Base-by-base conservation (phyloP, 2,329 filamentous ascomycete genomes). In the Coccinonectria pachysandricola region DNA sequence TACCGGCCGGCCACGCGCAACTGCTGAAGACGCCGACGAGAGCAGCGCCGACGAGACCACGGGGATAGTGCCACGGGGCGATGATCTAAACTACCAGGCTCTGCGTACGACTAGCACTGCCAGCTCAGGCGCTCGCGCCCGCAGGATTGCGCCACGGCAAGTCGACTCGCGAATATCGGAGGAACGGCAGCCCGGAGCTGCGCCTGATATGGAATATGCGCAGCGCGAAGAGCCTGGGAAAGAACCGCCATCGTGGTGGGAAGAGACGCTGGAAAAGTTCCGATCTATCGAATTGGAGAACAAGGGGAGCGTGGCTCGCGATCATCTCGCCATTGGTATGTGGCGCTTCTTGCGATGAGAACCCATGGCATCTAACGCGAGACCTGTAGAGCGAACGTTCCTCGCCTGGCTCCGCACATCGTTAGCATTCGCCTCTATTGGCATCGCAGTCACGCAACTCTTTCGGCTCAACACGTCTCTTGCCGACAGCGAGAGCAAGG, bases 351-450 rank as follows among this genome's bases (percentile, higher is more conserved):
- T n/a, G n/a, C n/a, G n/a, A n/a, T n/a, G n/a, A n/a, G n/a, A n/a
- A n/a, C n/a, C n/a, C n/a, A n/a, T n/a, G n/a, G n/a, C n/a, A n/a
- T n/a, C n/a, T n/a, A n/a, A n/a, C n/a, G n/a, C n/a, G n/a, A n/a
- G n/a, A n/a, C 13, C 11, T 17, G 10, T 40, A 86, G 83, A 91
- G 56, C 71, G 83, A 12, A 91, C 83, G 0, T 91, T 88, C 53
- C 71, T 91, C 16, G 83, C 83, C 28, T 91, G 83, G 83, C 67
- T 91, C 21, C 72, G 83, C 27, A 91, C 83, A 3, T 86, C 79
- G 3, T 68, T 91, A 18, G 75, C 79, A 13, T 91, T 91, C 46
- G 80, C 82, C 8, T 80, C 72, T 17, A 88, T 91, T 40, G 83
- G 83, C 31, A 81, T 91, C 33, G 83, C 81, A 21, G 71, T 91